Conservation (phyloP, 139 green algal genomes). For the Chlorella sorokiniana region DNA sequence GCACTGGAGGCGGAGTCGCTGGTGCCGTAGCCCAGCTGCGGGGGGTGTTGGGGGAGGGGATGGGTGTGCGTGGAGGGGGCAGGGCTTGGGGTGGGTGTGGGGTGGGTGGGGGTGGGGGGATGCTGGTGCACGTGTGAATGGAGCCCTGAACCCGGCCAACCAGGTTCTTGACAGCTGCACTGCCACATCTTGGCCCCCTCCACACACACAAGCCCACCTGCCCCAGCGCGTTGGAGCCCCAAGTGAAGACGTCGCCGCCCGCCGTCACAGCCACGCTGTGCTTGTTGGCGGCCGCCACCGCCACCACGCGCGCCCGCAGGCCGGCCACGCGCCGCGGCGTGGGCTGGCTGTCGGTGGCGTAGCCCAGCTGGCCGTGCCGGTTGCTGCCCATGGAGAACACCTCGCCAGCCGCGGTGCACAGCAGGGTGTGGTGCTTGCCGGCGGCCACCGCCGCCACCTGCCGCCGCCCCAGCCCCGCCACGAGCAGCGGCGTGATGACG, state of each 20-base stretch:
- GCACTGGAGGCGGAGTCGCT: conserved; percentile 70
- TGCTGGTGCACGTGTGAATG: too few species aligned
- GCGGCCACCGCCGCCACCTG: conserved; percentile 58
- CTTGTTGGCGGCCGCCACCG: conserved; percentile 83
- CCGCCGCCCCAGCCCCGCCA: conserved; percentile 46
- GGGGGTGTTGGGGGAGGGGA: neutral
- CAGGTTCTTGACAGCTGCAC: too few species aligned
- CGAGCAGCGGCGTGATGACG: conserved; percentile 59
- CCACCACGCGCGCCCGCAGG: conserved; percentile 57
- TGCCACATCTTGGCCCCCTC: too few species aligned
- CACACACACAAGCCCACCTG: too few species aligned
- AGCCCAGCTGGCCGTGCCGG: conserved; percentile 72
- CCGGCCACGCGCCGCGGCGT: conserved; percentile 62
- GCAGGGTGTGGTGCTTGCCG: conserved; percentile 92
- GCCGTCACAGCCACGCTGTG: conserved; percentile 80
- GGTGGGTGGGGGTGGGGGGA: too few species aligned
- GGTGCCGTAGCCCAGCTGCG: conserved; percentile 87
- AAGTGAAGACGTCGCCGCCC: conserved; percentile 79
- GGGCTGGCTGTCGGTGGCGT: conserved; percentile 74
- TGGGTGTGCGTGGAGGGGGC: neutral
- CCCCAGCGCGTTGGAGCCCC: conserved; percentile 76
- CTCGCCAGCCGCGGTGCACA: conserved; percentile 74
- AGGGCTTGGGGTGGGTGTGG: neutral
- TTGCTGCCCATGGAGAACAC: conserved; percentile 84
- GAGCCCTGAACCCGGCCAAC: too few species aligned